Conservation (phyloP, 75 land plant species). For the Pseudotsuga menziesii region DNA sequence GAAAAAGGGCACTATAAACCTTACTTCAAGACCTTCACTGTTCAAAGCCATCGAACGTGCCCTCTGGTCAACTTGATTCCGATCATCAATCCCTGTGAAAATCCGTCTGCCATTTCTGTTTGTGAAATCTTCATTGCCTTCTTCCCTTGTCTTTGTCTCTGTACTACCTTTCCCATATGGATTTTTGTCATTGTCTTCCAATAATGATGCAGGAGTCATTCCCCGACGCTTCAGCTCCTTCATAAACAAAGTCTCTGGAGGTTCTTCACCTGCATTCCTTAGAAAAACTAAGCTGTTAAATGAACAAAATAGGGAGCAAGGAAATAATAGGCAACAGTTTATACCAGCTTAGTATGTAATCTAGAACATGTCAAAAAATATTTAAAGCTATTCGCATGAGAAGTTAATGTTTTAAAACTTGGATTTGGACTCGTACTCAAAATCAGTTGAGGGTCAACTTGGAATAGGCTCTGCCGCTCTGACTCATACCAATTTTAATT, state of each 20-base stretch:
- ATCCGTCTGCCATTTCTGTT: slow-evolving; percentile 24
- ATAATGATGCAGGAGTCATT: slow-evolving; percentile 51
- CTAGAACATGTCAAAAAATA: background rate
- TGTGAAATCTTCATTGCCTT: slow-evolving; percentile 12
- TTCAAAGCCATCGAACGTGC: slow-evolving; percentile 82
- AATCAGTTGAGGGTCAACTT: no score
- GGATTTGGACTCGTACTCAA: no score
- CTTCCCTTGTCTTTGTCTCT: slow-evolving; percentile 10
- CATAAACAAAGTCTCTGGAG: slow-evolving; percentile 93
- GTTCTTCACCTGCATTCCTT: slow-evolving; percentile 68
- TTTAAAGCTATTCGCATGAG: background rate
- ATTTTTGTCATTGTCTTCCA: slow-evolving; percentile 37
- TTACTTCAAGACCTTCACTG: slow-evolving; percentile 97
- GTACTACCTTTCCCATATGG: slow-evolving; percentile 11
- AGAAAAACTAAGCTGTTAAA: background rate
- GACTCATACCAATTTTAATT: no score
- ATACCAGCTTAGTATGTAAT: background rate
- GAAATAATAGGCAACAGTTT: background rate
- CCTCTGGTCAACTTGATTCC: slow-evolving; percentile 46
- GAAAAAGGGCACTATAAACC: background rate
- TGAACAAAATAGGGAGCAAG: background rate
- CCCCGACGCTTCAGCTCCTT: slow-evolving; percentile 83
- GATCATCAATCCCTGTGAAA: slow-evolving; percentile 30
- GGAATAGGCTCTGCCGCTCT: no score
- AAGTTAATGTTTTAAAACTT: no score